These are phyloP conservation scores for Paramecium bursaria DNA, from an alignment of 73 alveolate genomes.

Conservation along the genomic window DNA sequence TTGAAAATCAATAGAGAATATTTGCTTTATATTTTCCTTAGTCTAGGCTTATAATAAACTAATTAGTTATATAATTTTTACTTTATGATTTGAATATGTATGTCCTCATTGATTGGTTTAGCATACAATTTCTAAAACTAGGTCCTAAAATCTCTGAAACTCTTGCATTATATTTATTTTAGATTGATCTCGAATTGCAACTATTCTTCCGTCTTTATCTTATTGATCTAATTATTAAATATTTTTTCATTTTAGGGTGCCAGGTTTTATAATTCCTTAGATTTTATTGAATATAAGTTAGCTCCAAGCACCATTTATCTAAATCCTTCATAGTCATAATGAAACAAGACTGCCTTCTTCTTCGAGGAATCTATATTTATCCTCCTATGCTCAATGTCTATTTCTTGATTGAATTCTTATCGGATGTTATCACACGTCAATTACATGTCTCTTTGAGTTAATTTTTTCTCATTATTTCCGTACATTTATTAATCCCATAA, in stretches of 20 bases:
- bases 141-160: conserved; percentile 39
- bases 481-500: conserved; percentile 19
- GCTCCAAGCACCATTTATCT: conserved; percentile 71
- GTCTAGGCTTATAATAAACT: too few relatives aligned
- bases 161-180: conserved; percentile 39
- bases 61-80: not conserved
- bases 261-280: conserved; percentile 46
- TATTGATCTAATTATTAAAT: not conserved
- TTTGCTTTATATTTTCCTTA: conserved; percentile 18
- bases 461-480: conserved; percentile 47
- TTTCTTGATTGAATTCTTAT: conserved; percentile 51
- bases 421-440: conserved; percentile 9
- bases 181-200: not conserved
- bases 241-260: conserved; percentile 1
- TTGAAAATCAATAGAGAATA: conserved; percentile 33
- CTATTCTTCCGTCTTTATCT: not conserved
- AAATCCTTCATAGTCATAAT: conserved; percentile 65
- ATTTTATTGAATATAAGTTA: conserved; percentile 52
- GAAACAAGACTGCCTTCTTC: conserved; percentile 58
- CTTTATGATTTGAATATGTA: not conserved
- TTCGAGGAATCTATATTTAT: conserved; percentile 66
- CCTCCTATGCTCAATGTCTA: conserved; percentile 51
- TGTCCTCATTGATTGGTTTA: not conserved
- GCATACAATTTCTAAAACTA: not conserved
- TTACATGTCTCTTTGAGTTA: conserved; percentile 31